Evolutionary conservation across 2,329 filamentous ascomycete species (phyloP), one percentile per base, ranked within the genome.

Genomic region (Fusarium sp.): DNA sequence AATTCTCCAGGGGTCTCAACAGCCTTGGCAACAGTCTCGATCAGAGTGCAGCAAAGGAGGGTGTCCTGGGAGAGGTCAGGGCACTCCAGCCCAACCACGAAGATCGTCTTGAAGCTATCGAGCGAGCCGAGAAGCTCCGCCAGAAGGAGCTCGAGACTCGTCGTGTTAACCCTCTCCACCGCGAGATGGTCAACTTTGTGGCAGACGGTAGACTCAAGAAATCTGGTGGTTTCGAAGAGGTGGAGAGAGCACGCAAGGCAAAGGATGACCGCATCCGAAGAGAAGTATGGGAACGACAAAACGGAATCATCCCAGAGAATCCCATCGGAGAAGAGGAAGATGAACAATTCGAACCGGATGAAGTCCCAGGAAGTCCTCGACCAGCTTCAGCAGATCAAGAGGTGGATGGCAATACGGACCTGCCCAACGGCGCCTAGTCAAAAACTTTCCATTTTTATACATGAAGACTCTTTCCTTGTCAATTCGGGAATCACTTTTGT

Each of bases 81-180:
- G 96, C 96, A 4, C 83, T 99, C 49, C 92, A 96, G 77, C 94
- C 95, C 1, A 98, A 99, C 76, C 96, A 99, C 78, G 93, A 97
- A 79, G 89, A 92, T 72, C 87, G 96, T 34, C 84, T 99, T 0
- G 96, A 98, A 80, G 96, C 96, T 34, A 99, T 99, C 71, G 94
- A 98, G 79, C 89, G 96, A n/a, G 96, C 96, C 0, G 96, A 98
- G 81, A 96, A 94, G 81, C 86, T 93, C 7, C 87, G 96, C 20
- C 92, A 96, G 79, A 93, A 93, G 77, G 96, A 99, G 77, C 86
- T 99, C 1, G 91, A 93, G 77, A 90, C 84, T 67, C 87, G 96
- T 2, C 85, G 84, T 25, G 92, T 90, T 34, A 92, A 93, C 73
- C 84, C 86, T 29, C 90, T 99, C 76, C 93, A 92, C 78, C 92